A percentile compares a stretch with the other conserved stretches of the same genome.
Evolutionary conservation across 78 protist genomes (phyloP).

Genomic region (Mastigamoeba balamuthi): DNA sequence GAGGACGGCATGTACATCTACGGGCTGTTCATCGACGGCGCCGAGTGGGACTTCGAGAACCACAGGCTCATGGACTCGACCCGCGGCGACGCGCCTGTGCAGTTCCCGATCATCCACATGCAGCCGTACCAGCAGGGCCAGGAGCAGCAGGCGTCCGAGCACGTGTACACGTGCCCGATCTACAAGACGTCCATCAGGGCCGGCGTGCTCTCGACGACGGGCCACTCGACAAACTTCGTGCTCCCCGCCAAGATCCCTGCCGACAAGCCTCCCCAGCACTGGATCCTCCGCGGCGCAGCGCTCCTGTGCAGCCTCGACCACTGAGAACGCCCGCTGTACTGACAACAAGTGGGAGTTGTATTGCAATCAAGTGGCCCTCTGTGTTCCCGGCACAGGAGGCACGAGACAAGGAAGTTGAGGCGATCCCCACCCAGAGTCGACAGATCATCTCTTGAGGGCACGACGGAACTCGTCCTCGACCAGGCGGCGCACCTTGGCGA

Average conservation of each 20-base stretch:
- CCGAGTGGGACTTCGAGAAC: constrained; percentile 42
- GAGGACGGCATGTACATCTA: constrained; percentile 45
- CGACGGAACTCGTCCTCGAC: too few species aligned
- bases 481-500: background rate
- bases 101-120: constrained; percentile 60
- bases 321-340: too few species aligned
- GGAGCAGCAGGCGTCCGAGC: background rate
- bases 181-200: constrained; percentile 60
- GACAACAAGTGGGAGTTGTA: too few species aligned
- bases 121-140: constrained; percentile 18
- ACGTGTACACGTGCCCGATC: constrained; percentile 59
- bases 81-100: constrained; percentile 71
- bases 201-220: constrained; percentile 58
- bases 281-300: constrained; percentile 77
- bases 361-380: too few species aligned
- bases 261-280: constrained; percentile 9
- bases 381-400: too few species aligned
- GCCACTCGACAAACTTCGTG: constrained; percentile 70
- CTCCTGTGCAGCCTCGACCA: constrained; percentile 39
- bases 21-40: too few species aligned
- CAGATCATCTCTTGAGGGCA: too few species aligned
- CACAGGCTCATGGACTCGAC: constrained; percentile 39
- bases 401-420: too few species aligned
- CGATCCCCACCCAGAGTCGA: too few species aligned
- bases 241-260: constrained; percentile 50